Evolutionary conservation across 345 rosid genomes (phyloP), one percentile per base, ranked within the genome.

Genomic region (Lenwebbia sp.): DNA sequence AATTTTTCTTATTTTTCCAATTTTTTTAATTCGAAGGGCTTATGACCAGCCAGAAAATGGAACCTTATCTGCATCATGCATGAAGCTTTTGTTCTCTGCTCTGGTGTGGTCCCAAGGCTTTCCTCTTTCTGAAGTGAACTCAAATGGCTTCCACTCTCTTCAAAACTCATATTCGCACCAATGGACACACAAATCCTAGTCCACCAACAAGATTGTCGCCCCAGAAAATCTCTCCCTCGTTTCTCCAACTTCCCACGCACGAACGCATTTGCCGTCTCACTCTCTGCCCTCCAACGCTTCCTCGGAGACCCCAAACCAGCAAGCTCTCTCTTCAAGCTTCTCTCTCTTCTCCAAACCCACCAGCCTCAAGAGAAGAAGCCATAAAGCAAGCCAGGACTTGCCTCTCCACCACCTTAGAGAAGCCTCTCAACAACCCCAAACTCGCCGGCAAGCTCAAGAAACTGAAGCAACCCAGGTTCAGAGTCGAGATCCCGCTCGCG

Each of bases 371-470:
- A 89, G 98, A 94, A 90, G 98, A 95, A 88, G 97, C 99, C 85
- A 91, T 95, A 76, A 91, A 89, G 85, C 96, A 94, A 90, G 97
- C 97, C 89, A 95, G 92, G 84, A 94, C 92, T 87, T 95, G 95
- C 88, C 94, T 96, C 90, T 89, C 93, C 13, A 91, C 92, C 84
- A 90, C 94, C 87, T 91, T 94, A 49, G 88, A 91, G 86, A 96
- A 92, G 91, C 96, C 98, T 57, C 92, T 95, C 62, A 93, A 94
- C 91, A 95, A 94, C 87, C 96, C 96, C 26, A 95, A 92, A 86
- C 93, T 94, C 30, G 87, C 93, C 10, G 94, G 95, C 13, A 94
- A 92, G 83, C 91, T 94, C 89, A 96, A 92, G 93, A 96, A 93
- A 82, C 85, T 94, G 14, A 94, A 93, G 89, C 98, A 95, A 84